Evolutionary conservation across 1,284 basidiomycete species (phyloP), one percentile per base, ranked within the genome.

Genomic region (Ganoderma boninense): DNA sequence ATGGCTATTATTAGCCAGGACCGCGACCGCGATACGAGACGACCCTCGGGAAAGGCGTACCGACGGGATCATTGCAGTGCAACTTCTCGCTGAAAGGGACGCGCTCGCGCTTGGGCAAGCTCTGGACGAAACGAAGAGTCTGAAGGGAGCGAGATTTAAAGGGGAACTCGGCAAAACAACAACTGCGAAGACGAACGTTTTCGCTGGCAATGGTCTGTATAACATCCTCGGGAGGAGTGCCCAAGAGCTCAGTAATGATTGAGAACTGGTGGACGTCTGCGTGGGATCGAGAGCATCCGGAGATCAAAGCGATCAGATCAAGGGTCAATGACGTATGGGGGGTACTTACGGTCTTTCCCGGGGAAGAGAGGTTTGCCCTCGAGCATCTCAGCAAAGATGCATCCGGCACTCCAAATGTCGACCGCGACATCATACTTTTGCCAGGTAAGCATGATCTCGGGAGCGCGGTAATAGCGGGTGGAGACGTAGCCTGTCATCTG

Each of bases 401-500:
- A 99, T 14, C 97, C 97, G 18, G 97, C 97, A 79, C 95, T 97
- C 97, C 97, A 99, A 78, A 99, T 97, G 80, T 99, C 97, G 72
- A 99, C 97, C 74, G 97, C 98, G 68, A 99, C 97, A 82, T 99
- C 98, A 86, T 99, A 99, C 85, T 99, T 99, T 83, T 99, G 97
- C 98, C 98, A 99, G 61, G 97, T 99, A 80, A 99, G 89, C 98
- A 99, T 99, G 85, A 99, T 99, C 83, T 99, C 97, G 8, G 97
- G 97, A 4, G 97, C 98, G 67, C 98, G 94, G 83, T 99, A 99
- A 85, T 99, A 99, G 77, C 98, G 89, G 69, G 97, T 99, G 72
- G 97, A 99, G 74, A 99, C 97, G 81, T 99, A 99, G 72, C 98
- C 98, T 5, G 98, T 99, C 98, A 99, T 99, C 83, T 99, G 98